Evolutionary conservation across 495 filamentous ascomycete genomes (phyloP), one percentile per base, ranked within the genome.

Genomic region (Penicillium cataractarum): DNA sequence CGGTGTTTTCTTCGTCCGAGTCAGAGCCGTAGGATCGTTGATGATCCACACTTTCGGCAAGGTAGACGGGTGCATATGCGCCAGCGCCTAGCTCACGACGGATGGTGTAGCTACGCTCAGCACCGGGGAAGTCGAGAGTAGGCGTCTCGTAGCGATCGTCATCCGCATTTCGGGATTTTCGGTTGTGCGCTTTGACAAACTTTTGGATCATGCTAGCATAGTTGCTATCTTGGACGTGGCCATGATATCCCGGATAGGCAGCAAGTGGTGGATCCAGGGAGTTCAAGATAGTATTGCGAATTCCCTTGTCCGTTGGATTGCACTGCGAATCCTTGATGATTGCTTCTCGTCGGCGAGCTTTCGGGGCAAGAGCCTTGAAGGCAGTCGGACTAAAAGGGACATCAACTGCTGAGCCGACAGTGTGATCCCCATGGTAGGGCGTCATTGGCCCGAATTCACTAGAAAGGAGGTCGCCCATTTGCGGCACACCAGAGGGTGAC

Each of bases 61-160:
- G 83, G 73, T 97, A 98, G 7, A 99, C 96, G 0, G 95, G 93
- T 7, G 93, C 95, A 74, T 92, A 98, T 3, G 96, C 94, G 26
- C 95, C 95, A 21, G 92, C 89, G 9, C 95, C 95, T 8, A 99
- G 86, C 69, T 97, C 92, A n/a, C 89, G 86, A 63, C 88, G 90
- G 59, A 99, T 76, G 9, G 88, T 88, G 75, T 97, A 98, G 61
- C 69, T 80, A 58, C 80, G 76, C 29, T 76, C 75, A 8, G 79
- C 75, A 6, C 83, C 78, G 0, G 86, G 82, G 59, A 98, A 91
- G 44, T 86, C 76, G 17, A 99, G 81, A 29, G 83, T 81, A 1
- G 90, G 90, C 1, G 87, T 80, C 19, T 83, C 75, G 32, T 91
- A 90, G 13, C 81, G 83, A 5, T 69, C 68, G 48, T 78, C 72